Evolutionary conservation across 1,284 basidiomycete genomes (phyloP).

Genomic region (Sanghuangporus weigelae): DNA sequence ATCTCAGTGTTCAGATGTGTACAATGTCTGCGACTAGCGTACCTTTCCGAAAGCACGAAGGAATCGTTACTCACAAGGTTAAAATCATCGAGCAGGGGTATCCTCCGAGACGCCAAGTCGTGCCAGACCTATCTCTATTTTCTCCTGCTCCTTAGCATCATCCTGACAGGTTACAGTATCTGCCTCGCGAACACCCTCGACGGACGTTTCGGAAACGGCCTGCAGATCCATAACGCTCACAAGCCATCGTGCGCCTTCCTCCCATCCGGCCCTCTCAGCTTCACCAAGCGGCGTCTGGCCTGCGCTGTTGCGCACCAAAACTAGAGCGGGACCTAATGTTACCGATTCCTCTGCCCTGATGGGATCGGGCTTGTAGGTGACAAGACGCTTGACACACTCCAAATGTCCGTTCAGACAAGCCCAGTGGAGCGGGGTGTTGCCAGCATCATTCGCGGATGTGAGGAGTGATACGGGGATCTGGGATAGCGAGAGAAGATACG

Average conservation of each 20-base stretch:
- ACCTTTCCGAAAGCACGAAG: too few species aligned
- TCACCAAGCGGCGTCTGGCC: slow-evolving; percentile 71
- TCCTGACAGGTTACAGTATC: not conserved
- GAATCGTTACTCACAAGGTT: too few species aligned
- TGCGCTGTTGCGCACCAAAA: slow-evolving; percentile 67
- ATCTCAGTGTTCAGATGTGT: too few species aligned
- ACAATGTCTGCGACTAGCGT: too few species aligned
- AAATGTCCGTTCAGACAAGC: slow-evolving; percentile 81
- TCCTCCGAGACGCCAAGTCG: too few species aligned
- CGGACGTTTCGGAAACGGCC: slow-evolving; percentile 9
- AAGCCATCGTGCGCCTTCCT: slow-evolving; percentile 76
- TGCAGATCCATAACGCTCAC: slow-evolving; percentile 71
- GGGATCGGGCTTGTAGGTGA: slow-evolving; percentile 33
- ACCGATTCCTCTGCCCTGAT: not conserved
- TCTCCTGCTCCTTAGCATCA: not conserved
- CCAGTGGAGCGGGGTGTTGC: slow-evolving; percentile 86
- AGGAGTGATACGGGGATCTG: slow-evolving; percentile 50
- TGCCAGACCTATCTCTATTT: too few species aligned
- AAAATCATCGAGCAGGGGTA: too few species aligned
- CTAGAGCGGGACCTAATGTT: slow-evolving; percentile 55
- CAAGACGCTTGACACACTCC: slow-evolving; percentile 56
- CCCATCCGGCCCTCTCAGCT: slow-evolving; percentile 71
- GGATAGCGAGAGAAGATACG: slow-evolving; percentile 58
- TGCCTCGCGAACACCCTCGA: slow-evolving; percentile 27
- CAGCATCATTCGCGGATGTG: slow-evolving; percentile 56